Conservation (phyloP, 176 grass and related monocot genomes). For the Dactylis glomerata region DNA sequence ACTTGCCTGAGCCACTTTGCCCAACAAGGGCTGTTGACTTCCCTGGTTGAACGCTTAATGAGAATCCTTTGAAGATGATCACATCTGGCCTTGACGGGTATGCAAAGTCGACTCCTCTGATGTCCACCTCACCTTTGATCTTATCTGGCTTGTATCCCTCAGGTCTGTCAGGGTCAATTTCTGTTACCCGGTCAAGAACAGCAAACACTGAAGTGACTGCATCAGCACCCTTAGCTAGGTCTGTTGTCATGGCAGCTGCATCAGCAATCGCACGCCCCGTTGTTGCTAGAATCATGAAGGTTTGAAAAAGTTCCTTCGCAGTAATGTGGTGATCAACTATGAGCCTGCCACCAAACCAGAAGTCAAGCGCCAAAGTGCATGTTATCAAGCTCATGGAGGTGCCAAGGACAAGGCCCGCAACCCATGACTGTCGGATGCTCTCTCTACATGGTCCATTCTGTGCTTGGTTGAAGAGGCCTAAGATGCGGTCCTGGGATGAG, state of each 20-base stretch:
- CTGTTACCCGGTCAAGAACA: no score
- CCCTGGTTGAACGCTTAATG: conserved; percentile 74
- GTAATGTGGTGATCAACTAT: conserved; percentile 45
- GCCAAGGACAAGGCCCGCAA: conserved; percentile 73
- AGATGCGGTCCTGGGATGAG: conserved; percentile 84
- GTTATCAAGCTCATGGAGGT: conserved; percentile 85
- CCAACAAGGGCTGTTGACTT: conserved; percentile 88
- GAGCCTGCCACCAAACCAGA: no score
- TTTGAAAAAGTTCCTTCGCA: conserved; percentile 61
- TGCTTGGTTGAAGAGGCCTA: no score
- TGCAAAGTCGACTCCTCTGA: conserved; percentile 73
- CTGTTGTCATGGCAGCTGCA: conserved; percentile 82
- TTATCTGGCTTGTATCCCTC: conserved; percentile 59
- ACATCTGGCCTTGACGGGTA: conserved; percentile 74
- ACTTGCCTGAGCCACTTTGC: conserved; percentile 97
- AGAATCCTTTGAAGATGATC: no score
- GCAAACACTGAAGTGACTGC: conserved; percentile 59
- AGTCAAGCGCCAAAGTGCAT: conserved; percentile 84
- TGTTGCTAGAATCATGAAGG: conserved; percentile 80
- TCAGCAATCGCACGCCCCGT: conserved; percentile 86
- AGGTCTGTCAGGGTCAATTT: conserved; percentile 69
- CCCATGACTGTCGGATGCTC: conserved; percentile 80
- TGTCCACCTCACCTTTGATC: conserved; percentile 69
- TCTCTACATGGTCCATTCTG: conserved; percentile 70
- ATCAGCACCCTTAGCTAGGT: conserved; percentile 91